These are phyloP conservation scores for Pichia phayaonensis DNA, from an alignment of 805 yeast genomes.

Conservation along the genomic window DNA sequence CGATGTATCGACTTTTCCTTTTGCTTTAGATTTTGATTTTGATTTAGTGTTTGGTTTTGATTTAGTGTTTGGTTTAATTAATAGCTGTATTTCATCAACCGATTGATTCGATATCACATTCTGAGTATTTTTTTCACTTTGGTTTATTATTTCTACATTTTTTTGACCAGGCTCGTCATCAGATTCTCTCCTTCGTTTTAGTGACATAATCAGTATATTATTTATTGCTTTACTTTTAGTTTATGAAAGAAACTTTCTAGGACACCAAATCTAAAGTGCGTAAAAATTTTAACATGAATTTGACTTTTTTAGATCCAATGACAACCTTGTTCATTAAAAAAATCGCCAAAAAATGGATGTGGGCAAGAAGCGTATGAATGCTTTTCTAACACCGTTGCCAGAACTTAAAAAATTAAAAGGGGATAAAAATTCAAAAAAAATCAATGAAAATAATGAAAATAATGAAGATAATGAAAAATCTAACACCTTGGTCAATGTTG, in stretches of 20 bases:
- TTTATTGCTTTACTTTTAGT: background rate
- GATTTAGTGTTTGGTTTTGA: background rate
- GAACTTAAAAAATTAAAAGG: background rate
- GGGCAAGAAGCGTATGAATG: background rate
- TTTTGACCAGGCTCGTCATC: slow-evolving; percentile 5
- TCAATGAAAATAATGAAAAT: background rate
- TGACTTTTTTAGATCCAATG: background rate
- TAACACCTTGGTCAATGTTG: background rate
- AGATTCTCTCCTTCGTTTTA: slow-evolving; percentile 11
- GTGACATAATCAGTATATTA: slow-evolving; percentile 1
- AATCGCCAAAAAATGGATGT: background rate
- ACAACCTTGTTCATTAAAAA: no score
- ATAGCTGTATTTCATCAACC: background rate
- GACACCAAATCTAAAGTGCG: background rate
- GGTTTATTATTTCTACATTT: background rate
- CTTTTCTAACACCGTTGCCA: slow-evolving; percentile 2
- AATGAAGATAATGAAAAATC: background rate
- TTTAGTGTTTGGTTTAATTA: background rate
- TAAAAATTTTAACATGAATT: background rate
- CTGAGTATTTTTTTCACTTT: background rate
- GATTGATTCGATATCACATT: background rate
- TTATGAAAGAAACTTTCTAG: background rate
- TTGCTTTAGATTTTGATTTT: background rate
- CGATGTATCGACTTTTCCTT: background rate
- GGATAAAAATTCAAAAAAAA: background rate